These are phyloP conservation scores for Lactarius sp. DNA, from an alignment of 768 basidiomycete species.

Conservation along the genomic window DNA sequence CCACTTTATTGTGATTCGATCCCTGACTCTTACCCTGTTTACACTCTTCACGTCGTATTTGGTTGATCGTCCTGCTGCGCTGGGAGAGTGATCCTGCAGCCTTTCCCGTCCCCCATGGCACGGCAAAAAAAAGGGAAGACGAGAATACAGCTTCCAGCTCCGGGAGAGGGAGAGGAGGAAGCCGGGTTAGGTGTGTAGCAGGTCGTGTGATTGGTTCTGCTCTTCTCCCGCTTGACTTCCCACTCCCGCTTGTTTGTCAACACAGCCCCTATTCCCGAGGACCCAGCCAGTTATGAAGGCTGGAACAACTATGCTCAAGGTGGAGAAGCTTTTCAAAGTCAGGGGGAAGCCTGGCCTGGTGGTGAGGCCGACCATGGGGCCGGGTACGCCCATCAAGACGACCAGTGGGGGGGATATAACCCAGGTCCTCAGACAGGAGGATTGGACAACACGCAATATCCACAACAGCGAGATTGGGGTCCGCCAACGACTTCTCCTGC, in stretches of 20 bases:
- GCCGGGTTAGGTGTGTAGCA: conserved; percentile 17
- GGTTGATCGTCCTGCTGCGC: not conserved
- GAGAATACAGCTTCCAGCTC: conserved; percentile 11
- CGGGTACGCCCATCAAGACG: not conserved
- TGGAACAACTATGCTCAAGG: not conserved
- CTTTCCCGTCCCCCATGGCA: conserved; percentile 9
- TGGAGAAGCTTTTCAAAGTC: not conserved
- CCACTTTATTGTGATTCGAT: not conserved
- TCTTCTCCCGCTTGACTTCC: conserved; percentile 11
- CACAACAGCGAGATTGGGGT: conserved; percentile 11
- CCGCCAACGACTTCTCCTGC: not conserved
- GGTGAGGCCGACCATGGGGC: conserved; percentile 4
- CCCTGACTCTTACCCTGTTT: not conserved
- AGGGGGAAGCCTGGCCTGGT: not conserved
- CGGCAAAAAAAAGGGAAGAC: conserved; percentile 23
- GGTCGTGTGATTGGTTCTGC: conserved; percentile 6
- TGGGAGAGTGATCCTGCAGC: not conserved
- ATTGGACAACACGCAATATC: conserved; percentile 2
- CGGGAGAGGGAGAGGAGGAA: conserved; percentile 15
- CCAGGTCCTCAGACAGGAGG: conserved; percentile 5
- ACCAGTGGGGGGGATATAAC: conserved; percentile 4
- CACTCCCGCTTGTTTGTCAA: not conserved
- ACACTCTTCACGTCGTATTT: not conserved
- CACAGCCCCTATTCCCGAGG: conserved; percentile 24
- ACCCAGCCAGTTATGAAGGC: conserved; percentile 2